These are phyloP conservation scores for Heimioporus sp. DNA, from an alignment of 768 basidiomycete species.

Conservation along the genomic window DNA sequence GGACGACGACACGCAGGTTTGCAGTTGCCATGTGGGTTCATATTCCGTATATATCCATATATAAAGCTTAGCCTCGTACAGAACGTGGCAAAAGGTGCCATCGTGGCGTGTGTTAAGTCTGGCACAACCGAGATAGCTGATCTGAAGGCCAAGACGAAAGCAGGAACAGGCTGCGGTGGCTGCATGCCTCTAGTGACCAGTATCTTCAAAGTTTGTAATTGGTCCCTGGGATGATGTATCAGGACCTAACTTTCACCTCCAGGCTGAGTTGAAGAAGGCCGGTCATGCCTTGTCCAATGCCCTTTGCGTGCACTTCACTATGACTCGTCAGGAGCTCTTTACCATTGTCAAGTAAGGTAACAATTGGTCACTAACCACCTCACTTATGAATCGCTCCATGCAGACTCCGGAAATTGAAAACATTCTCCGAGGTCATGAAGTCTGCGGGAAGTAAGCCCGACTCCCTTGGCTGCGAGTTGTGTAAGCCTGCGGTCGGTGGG, in stretches of 20 bases:
- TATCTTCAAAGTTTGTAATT: conserved; percentile 36
- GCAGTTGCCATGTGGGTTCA: conserved; percentile 56
- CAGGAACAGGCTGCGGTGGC: conserved; percentile 71
- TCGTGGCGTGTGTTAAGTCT: conserved; percentile 48
- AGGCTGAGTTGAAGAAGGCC: conserved; percentile 66
- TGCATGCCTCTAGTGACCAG: conserved; percentile 56
- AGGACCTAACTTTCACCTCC: conserved; percentile 9
- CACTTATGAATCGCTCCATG: background rate
- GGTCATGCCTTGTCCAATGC: conserved; percentile 57
- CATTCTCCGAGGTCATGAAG: conserved; percentile 54
- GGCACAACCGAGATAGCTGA: conserved; percentile 50
- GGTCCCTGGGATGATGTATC: background rate
- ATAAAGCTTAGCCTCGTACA: conserved; percentile 12
- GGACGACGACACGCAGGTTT: conserved; percentile 70
- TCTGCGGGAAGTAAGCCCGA: conserved; percentile 45
- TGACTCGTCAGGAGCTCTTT: conserved; percentile 66
- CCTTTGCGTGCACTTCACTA: conserved; percentile 64
- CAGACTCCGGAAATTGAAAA: conserved; percentile 55
- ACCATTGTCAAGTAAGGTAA: conserved; percentile 46
- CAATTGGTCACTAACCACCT: background rate
- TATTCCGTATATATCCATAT: background rate
- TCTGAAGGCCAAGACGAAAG: conserved; percentile 66
- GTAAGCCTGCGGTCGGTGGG: conserved; percentile 64
- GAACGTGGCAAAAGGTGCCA: conserved; percentile 63
- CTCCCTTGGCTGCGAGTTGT: conserved; percentile 67